Percentiles rank a stretch among this genome's conserved stretches.
Conservation (phyloP, 768 basidiomycete species). For the Tricholoma sp. region DNA sequence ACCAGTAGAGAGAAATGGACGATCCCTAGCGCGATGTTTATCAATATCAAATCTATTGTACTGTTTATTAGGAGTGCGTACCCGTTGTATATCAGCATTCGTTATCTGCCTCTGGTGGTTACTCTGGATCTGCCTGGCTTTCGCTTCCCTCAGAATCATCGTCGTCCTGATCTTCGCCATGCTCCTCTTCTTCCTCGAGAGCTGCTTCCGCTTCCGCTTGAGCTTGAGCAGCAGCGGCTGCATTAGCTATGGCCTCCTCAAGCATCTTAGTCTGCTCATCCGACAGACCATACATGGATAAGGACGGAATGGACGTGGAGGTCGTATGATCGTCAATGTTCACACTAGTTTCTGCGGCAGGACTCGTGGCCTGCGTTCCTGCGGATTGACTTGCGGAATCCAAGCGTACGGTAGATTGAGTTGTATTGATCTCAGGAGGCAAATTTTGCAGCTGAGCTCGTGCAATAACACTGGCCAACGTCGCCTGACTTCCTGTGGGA, state of each 20-base stretch:
- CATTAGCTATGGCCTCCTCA: constrained; percentile 70
- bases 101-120: constrained; percentile 1
- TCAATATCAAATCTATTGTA: constrained; percentile 10
- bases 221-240: constrained; percentile 69
- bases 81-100: neutral
- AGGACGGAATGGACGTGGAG: constrained; percentile 27
- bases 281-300: constrained; percentile 68
- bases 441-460: constrained; percentile 56
- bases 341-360: neutral
- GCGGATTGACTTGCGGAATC: neutral
- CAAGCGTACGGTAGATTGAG: neutral
- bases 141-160: constrained; percentile 42
- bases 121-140: constrained; percentile 23
- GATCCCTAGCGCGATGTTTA: constrained; percentile 9
- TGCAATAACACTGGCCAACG: constrained; percentile 67
- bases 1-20: neutral
- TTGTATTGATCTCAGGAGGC: constrained; percentile 7
- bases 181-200: constrained; percentile 64
- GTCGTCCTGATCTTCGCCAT: constrained; percentile 37
- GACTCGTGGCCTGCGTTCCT: neutral
- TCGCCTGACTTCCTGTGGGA: constrained; percentile 56
- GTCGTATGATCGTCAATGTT: constrained; percentile 10
- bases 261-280: constrained; percentile 66
- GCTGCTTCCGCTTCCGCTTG: constrained; percentile 78
- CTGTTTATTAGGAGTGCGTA: constrained; percentile 8